phyloP scores from a whole-genome alignment of 1,284 basidiomycete species.

The Cutaneotrichosporon sp. region DNA sequence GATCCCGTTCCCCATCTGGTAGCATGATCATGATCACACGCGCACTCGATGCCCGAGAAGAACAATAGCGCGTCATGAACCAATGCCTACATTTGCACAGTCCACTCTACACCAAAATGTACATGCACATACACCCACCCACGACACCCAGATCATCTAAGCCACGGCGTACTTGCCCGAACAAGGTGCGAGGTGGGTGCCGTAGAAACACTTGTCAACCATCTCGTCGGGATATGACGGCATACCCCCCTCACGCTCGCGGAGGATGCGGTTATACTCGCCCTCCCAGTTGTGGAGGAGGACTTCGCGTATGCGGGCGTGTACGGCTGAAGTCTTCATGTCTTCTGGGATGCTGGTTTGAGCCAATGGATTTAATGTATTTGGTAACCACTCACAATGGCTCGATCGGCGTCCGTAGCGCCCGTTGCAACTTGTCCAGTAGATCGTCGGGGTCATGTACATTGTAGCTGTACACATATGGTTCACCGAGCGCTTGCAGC shows the following conservation, averaged over 20 bases:
- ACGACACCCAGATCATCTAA: too few relatives aligned
- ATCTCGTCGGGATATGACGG: slow-evolving; percentile 18
- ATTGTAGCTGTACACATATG: slow-evolving; percentile 48
- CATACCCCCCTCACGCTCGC: slow-evolving; percentile 21
- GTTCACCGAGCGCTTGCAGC: slow-evolving; percentile 38
- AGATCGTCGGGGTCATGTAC: slow-evolving; percentile 32
- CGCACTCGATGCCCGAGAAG: too few relatives aligned
- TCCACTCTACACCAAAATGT: background rate
- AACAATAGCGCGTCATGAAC: too few relatives aligned
- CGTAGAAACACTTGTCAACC: slow-evolving; percentile 9
- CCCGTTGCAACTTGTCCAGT: slow-evolving; percentile 28
- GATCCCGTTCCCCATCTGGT: too few relatives aligned
- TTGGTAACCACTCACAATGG: slow-evolving; percentile 28
- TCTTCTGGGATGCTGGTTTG: slow-evolving; percentile 31
- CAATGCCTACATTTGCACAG: too few relatives aligned
- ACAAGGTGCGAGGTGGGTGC: too few relatives aligned
- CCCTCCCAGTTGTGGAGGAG: slow-evolving; percentile 34
- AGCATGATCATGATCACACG: too few relatives aligned
- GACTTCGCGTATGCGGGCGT: slow-evolving; percentile 25
- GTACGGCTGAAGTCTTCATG: slow-evolving; percentile 31
- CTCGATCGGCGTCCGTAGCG: slow-evolving; percentile 34
- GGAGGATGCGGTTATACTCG: slow-evolving; percentile 28
- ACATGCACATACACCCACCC: slow-evolving; percentile 22
- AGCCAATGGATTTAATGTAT: background rate
- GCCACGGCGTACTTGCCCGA: too few relatives aligned